These are phyloP conservation scores for Trametes coccinea DNA, from an alignment of 768 basidiomycete species.

Conservation along the genomic window DNA sequence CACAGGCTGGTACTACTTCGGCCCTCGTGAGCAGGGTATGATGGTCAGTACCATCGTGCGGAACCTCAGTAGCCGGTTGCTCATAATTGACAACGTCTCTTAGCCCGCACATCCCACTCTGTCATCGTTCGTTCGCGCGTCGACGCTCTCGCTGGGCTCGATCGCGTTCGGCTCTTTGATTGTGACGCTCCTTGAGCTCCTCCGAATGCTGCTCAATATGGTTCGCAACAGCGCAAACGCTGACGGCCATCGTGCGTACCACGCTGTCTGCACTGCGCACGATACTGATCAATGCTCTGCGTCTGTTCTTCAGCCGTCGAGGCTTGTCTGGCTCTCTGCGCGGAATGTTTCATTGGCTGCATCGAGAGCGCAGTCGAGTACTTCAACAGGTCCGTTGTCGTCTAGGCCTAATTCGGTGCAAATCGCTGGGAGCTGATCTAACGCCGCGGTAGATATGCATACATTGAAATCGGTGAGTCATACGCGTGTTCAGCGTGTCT, in stretches of 20 bases:
- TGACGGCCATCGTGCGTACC: constrained; percentile 62
- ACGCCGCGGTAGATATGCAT: constrained; percentile 56
- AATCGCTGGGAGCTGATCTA: not conserved
- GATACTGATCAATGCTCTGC: too few relatives aligned
- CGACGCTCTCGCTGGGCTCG: constrained; percentile 77
- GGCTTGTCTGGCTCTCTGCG: constrained; percentile 75
- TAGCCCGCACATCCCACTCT: constrained; percentile 72
- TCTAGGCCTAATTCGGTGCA: not conserved
- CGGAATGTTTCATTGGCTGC: constrained; percentile 73
- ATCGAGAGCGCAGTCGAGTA: constrained; percentile 71
- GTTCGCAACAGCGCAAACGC: constrained; percentile 58
- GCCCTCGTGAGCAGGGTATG: constrained; percentile 61
- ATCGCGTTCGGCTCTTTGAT: constrained; percentile 86
- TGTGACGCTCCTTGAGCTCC: constrained; percentile 74
- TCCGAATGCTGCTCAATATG: constrained; percentile 60
- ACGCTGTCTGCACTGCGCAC: too few relatives aligned
- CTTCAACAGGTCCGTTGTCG: constrained; percentile 63
- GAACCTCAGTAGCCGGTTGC: not conserved
- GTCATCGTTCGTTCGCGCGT: constrained; percentile 70
- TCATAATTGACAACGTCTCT: not conserved
- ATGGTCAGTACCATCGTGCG: constrained; percentile 44
- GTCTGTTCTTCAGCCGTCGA: constrained; percentile 54
- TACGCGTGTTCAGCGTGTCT: too few relatives aligned
- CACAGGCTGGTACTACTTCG: constrained; percentile 75
- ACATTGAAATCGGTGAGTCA: constrained; percentile 73